A percentile compares a stretch with the other conserved stretches of the same genome.
These are phyloP conservation scores for Setaria italica DNA, from an alignment of 202 grass and related monocot genomes.

Conservation along the genomic window DNA sequence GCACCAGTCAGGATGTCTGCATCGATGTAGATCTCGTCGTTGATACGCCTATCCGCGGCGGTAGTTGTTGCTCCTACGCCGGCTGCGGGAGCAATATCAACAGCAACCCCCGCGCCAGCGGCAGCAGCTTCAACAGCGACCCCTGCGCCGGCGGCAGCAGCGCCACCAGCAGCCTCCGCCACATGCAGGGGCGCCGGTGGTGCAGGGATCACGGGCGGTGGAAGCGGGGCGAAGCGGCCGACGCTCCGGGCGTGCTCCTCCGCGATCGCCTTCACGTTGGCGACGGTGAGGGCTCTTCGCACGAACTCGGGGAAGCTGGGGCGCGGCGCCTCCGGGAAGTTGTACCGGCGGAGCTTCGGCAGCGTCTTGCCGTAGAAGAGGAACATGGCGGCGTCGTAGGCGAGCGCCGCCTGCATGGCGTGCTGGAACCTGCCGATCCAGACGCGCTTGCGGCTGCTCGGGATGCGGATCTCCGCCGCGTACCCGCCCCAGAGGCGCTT, in stretches of 20 bases:
- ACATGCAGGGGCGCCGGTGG: neutral
- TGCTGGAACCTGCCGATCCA: slow-evolving; percentile 63
- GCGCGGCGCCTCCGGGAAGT: slow-evolving; percentile 51
- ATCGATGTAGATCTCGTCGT: neutral
- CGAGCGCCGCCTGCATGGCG: slow-evolving; percentile 54
- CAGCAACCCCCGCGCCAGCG: too few species aligned
- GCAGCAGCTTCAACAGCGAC: too few species aligned
- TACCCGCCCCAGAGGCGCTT: slow-evolving; percentile 53
- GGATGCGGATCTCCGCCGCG: slow-evolving; percentile 71
- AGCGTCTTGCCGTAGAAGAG: slow-evolving; percentile 49
- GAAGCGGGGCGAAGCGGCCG: neutral
- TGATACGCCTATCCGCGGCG: neutral
- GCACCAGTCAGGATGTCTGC: neutral
- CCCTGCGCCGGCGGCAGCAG: too few species aligned
- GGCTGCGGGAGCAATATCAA: too few species aligned
- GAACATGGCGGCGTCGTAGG: slow-evolving; percentile 66
- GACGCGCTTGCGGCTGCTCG: slow-evolving; percentile 41
- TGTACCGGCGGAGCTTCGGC: slow-evolving; percentile 20
- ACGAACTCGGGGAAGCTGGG: slow-evolving; percentile 15
- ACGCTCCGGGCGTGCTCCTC: slow-evolving; percentile 16
- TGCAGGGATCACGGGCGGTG: neutral
- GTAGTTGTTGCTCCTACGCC: too few species aligned
- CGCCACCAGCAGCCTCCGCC: neutral
- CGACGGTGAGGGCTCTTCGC: slow-evolving; percentile 5
- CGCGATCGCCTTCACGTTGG: slow-evolving; percentile 42